Evolutionary conservation across 345 rosid genomes (phyloP).

Genomic region (Trapa incisa): DNA sequence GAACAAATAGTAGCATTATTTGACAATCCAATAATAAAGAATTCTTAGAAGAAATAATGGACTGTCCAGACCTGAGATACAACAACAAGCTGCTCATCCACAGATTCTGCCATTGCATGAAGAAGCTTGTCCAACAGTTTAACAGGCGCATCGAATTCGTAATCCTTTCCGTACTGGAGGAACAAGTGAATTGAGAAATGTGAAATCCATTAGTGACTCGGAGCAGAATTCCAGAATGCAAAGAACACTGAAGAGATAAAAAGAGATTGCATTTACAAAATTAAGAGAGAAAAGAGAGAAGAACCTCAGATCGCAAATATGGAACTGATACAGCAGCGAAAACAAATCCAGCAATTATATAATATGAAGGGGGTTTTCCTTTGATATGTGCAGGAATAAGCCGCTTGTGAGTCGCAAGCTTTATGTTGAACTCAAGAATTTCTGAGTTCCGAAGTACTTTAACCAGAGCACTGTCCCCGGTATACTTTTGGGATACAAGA

Average conservation of each 20-base stretch:
- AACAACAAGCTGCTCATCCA: conserved; percentile 79
- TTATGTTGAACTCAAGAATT: conserved; percentile 54
- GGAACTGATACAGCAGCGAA: conserved; percentile 81
- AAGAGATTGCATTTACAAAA: background rate
- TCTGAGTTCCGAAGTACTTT: conserved; percentile 67
- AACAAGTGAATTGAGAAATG: background rate
- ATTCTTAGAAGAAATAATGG: background rate
- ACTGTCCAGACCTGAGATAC: conserved; percentile 56
- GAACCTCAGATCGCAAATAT: conserved; percentile 87
- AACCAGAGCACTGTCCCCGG: conserved; percentile 70
- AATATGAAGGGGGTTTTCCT: conserved; percentile 78
- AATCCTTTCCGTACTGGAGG: conserved; percentile 85
- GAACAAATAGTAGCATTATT: background rate
- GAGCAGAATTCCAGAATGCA: background rate
- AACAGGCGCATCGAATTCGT: conserved; percentile 92
- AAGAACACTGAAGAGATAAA: background rate
- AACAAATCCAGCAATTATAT: conserved; percentile 85
- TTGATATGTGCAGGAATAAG: conserved; percentile 76
- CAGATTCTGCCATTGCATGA: conserved; percentile 78
- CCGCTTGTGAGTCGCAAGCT: conserved; percentile 74
- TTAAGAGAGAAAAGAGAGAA: background rate
- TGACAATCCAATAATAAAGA: background rate
- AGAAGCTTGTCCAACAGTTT: conserved; percentile 80
- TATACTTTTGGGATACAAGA: conserved; percentile 83
- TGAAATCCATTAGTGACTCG: background rate